Conservation (phyloP, 192 early-diverging fungal species). For the Linnemannia zychae region DNA sequence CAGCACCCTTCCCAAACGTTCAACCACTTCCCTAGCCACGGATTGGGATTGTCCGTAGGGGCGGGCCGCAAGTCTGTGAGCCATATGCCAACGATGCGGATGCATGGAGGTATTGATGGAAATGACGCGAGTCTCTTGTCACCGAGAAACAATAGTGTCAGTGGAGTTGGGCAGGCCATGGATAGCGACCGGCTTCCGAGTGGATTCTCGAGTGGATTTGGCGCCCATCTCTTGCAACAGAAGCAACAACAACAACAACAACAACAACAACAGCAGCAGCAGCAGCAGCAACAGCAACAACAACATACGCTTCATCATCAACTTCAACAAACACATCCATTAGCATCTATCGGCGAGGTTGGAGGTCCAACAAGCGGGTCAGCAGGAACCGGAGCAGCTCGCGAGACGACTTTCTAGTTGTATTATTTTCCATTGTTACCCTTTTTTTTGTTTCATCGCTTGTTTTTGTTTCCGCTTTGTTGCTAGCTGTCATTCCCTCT, state of each 20-base stretch:
- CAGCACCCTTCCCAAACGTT: slow-evolving; percentile 19
- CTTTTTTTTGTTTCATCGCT: neutral
- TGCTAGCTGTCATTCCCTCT: neutral
- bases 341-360: slow-evolving; percentile 18
- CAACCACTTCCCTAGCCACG: slow-evolving; percentile 22
- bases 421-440: slow-evolving; percentile 4
- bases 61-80: slow-evolving; percentile 42
- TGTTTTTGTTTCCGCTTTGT: neutral
- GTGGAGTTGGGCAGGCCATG: slow-evolving; percentile 24
- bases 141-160: slow-evolving; percentile 4
- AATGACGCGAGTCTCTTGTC: neutral
- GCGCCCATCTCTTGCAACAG: slow-evolving; percentile 17
- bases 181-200: slow-evolving; percentile 33
- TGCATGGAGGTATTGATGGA: slow-evolving; percentile 18
- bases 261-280: slow-evolving; percentile 15
- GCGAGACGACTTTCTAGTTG: neutral
- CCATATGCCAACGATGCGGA: slow-evolving; percentile 29
- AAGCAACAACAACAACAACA: slow-evolving; percentile 21
- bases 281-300: slow-evolving; percentile 30
- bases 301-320: slow-evolving; percentile 27
- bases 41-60: slow-evolving; percentile 24
- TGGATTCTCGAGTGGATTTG: slow-evolving; percentile 31
- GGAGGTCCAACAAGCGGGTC: neutral
- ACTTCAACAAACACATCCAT: slow-evolving; percentile 2
- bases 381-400: neutral